Evolutionary conservation across 2,329 filamentous ascomycete genomes (phyloP), one percentile per base, ranked within the genome.

Genomic region (Periglandula ipomoeae): DNA sequence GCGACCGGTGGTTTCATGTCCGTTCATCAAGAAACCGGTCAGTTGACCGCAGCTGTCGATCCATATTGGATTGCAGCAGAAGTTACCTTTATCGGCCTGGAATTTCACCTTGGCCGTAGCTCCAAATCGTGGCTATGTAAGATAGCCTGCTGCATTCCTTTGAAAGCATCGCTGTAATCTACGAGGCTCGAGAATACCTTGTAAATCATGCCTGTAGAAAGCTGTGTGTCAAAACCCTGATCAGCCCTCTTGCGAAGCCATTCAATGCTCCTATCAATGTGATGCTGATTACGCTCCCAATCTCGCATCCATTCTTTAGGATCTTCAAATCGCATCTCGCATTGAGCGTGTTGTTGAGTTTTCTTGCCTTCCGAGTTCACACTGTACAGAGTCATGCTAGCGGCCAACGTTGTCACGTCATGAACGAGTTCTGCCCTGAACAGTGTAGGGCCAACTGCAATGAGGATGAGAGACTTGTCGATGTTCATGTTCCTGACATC

Each of bases 331-430:
- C 30, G 30, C 35, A 38, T 19, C n/a, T 38, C 35, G 19, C 35
- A 38, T 38, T n/a, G n/a, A 17, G 35, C n/a, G 11, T 38, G 35
- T 5, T 38, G 35, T 17, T 3, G 35, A 19, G 9, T 43, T 52
- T n/a, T 60, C 68, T 32, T 37, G n/a, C n/a, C n/a, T 77, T 17
- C 49, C 46, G 71, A 30, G 71, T n/a, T n/a, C n/a, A 69, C 35
- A 17, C 35, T 38, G 4, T 5, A 20, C 19, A 38, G n/a, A n/a
- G n/a, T n/a, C n/a, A n/a, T n/a, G n/a, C n/a, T n/a, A n/a, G n/a
- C n/a, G n/a, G n/a, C n/a, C n/a, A n/a, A n/a, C n/a, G n/a, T n/a
- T n/a, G n/a, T n/a, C n/a, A n/a, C n/a, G n/a, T 38, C 11, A 38
- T 38, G 35, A 38, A 20, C 19, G 35, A 38, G 9, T 13, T 17